Base-by-base conservation (phyloP, 441 rosid genomes). In the Erodium texanum region DNA sequence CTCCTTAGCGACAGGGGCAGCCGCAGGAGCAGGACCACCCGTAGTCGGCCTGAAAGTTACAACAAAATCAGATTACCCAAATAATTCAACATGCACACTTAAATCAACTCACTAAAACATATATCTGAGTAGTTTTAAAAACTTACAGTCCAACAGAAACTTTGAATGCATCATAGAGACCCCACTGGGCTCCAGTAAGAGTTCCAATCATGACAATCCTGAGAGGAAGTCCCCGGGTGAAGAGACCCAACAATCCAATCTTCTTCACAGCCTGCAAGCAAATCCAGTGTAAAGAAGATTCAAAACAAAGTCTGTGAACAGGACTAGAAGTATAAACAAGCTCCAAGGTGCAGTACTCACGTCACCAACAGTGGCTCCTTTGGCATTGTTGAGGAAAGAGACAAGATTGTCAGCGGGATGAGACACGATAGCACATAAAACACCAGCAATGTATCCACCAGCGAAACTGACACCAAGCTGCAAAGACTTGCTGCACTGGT, bases 191-290 rank as follows among this genome's bases (percentile, higher is more conserved):
- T 65, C 98, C 98, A 14, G 99, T 95, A 73, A 95, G 95, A 29
- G 99, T 95, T 69, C 99, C 99, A 9, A 95, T 95, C 99, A 95
- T 95, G 80, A 95, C 96, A 75, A 95, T 95, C 73, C 99, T 93
- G 9, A 95, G 95, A 67, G 99, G 99, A 80, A 95, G 98, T 8
- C 99, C 99, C 27, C 99, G 94, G 50, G 99, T 94, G 71, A 90
- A 92, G 29, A 95, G 85, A 67, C 99, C 99, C 92, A 74, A 68
- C 80, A 86, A 8, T 22, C 99, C 98, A 12, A 95, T 70, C 90
- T 92, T 92, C 83, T 92, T 89, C 84, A 95, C 98, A 67, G 98
- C 99, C 99, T 94, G 86, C 73, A 76, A 69, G 52, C 24, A 20
- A 18, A 70, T 19, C 58, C 19, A 62, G 38, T 70, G 67, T 20